Conservation (phyloP, 1,284 basidiomycete genomes). For the Quambalaria eucalypti region DNA sequence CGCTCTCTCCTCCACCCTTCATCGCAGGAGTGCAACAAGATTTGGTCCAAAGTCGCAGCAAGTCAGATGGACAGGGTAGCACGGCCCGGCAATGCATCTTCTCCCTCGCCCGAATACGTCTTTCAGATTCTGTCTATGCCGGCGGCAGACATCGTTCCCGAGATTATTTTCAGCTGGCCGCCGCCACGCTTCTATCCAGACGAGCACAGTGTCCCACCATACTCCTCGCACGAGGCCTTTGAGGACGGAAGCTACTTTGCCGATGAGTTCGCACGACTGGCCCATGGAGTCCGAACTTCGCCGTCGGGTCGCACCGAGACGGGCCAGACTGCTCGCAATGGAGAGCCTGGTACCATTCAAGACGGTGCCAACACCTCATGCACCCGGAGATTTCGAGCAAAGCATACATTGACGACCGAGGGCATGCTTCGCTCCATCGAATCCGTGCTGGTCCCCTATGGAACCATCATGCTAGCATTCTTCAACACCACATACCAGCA, state of each 20-base stretch:
- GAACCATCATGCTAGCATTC: slow-evolving; percentile 54
- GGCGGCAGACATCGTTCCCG: slow-evolving; percentile 52
- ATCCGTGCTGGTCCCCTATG: slow-evolving; percentile 88
- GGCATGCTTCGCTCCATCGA: slow-evolving; percentile 60
- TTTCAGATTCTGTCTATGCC: slow-evolving; percentile 64
- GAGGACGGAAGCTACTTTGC: slow-evolving; percentile 60
- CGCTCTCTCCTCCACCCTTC: neutral
- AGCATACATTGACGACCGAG: slow-evolving; percentile 60
- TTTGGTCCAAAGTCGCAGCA: slow-evolving; percentile 19
- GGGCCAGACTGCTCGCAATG: neutral
- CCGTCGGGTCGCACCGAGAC: neutral
- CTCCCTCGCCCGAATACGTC: slow-evolving; percentile 51
- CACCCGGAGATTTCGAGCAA: slow-evolving; percentile 77
- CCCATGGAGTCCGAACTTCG: slow-evolving; percentile 59
- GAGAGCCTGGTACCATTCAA: slow-evolving; percentile 21
- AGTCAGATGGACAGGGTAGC: slow-evolving; percentile 1
- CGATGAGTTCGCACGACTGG: slow-evolving; percentile 73
- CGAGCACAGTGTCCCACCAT: neutral
- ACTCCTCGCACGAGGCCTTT: slow-evolving; percentile 6
- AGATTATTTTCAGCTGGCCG: slow-evolving; percentile 76
- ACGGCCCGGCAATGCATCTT: neutral
- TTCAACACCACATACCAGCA: slow-evolving; percentile 48
- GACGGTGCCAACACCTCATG: slow-evolving; percentile 72
- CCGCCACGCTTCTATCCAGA: slow-evolving; percentile 49
- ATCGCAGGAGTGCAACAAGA: slow-evolving; percentile 15